Evolutionary conservation across 257 asterid genomes (phyloP).

Genomic region (Phtheirospermum japonicum): DNA sequence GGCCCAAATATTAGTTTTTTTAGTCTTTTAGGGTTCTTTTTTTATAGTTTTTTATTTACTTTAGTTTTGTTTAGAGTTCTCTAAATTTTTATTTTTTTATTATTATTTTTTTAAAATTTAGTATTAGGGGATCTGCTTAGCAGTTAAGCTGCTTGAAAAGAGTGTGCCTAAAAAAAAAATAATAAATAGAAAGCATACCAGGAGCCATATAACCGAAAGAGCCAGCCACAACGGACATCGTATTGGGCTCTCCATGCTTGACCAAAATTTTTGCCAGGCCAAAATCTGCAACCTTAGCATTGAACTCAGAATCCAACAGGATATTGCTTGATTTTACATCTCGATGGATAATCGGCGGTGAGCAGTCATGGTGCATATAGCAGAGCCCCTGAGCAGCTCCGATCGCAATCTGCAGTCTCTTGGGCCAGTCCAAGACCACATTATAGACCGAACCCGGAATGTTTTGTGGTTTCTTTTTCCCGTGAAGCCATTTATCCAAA

Average conservation of each 20-base stretch:
- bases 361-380: slow-evolving; percentile 58
- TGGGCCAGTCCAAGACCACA: slow-evolving; percentile 51
- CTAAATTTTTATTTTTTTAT: too few species aligned
- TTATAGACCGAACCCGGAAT: slow-evolving; percentile 30
- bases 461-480: slow-evolving; percentile 30
- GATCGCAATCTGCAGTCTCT: slow-evolving; percentile 51
- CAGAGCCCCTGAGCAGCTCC: slow-evolving; percentile 61
- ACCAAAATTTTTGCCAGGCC: slow-evolving; percentile 50
- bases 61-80: too few species aligned
- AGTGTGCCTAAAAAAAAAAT: neutral
- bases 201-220: slow-evolving; percentile 66
- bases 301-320: slow-evolving; percentile 45
- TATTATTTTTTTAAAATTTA: too few species aligned
- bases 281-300: slow-evolving; percentile 57
- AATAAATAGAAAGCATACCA: slow-evolving; percentile 31
- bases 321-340: slow-evolving; percentile 54
- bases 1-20: too few species aligned
- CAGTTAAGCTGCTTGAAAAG: too few species aligned
- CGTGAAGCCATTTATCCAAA: slow-evolving; percentile 75
- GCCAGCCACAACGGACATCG: slow-evolving; percentile 57
- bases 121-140: too few species aligned
- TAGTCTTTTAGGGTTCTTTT: too few species aligned
- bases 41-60: too few species aligned
- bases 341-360: slow-evolving; percentile 51
- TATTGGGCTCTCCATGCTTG: slow-evolving; percentile 45